Percentiles rank a stretch among this genome's conserved stretches.
Evolutionary conservation across 2,329 filamentous ascomycete genomes (phyloP).

Genomic region (Colletotrichum lindemuthianum): DNA sequence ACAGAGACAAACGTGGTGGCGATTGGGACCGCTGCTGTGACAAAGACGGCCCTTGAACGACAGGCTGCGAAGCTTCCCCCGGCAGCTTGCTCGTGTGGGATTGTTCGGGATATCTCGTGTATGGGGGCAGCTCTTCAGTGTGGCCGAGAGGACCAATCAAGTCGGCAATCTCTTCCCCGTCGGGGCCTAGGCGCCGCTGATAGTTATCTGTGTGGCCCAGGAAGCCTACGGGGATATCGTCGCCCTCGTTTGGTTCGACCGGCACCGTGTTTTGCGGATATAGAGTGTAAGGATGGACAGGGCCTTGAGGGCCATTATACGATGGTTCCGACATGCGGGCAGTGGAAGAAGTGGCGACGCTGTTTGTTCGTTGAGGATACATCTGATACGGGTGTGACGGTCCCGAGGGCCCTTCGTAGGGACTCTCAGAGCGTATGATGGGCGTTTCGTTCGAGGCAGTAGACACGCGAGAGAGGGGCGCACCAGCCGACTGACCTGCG

Average conservation of each 20-base stretch:
- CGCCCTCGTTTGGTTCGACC: conserved; percentile 57
- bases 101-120: conserved; percentile 88
- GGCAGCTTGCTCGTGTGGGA: conserved; percentile 63
- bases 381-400: conserved; percentile 88
- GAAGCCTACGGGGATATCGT: conserved; percentile 77
- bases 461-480: conserved; percentile 37
- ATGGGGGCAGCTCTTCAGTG: conserved; percentile 90
- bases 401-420: conserved; percentile 75
- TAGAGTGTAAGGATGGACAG: conserved; percentile 86
- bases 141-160: conserved; percentile 90
- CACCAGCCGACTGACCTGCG: conserved; percentile 36
- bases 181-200: conserved; percentile 77
- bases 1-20: neutral
- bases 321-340: conserved; percentile 66
- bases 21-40: conserved; percentile 4
- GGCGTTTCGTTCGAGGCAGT: conserved; percentile 50
- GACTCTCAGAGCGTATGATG: conserved; percentile 63
- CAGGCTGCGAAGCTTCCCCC: neutral
- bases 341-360: conserved; percentile 78
- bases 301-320: conserved; percentile 70
- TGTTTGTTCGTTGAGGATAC: conserved; percentile 80
- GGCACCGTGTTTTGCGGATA: conserved; percentile 82
- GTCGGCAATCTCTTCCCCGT: conserved; percentile 87
- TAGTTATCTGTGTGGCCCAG: conserved; percentile 73
- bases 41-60: conserved; percentile 3